Evolutionary conservation across 306 rosid species (phyloP), one percentile per base, ranked within the genome.

Genomic region (Leucaena leucocephala): DNA sequence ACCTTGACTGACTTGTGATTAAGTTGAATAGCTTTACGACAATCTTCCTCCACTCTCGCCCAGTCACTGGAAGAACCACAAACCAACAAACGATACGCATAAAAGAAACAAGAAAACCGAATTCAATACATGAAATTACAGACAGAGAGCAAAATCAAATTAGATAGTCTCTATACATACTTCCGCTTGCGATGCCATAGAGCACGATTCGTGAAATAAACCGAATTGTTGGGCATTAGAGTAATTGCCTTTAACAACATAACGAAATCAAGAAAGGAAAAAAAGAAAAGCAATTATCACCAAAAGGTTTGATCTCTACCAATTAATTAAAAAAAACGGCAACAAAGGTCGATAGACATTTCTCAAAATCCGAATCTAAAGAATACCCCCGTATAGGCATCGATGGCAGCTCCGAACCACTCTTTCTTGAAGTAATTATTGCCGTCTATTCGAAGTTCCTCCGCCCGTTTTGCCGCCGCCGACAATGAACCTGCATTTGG

Each of bases 121-220:
- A 9, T 45, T 54, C 21, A 72, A 42, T 27, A 40, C 58, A 19
- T 17, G 54, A 22, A 46, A 12, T 16, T 16, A 45, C 15, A 59
- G 6, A 40, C 17, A 62, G 45, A 63, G 11, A 75, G n/a, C n/a
- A 76, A 21, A 19, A 52, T 59, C 34, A 55, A 75, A 83, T 54
- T 14, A 74, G 70, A 58, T 48, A 2, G 15, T 46, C 52, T 61
- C 44, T 76, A 74, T 71, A 91, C 98, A 83, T 90, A 96, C 99
- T 88, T 88, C 83, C 96, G 90, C 84, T 88, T 93, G 78, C 45
- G 98, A 93, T 96, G 96, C 77, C 98, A 96, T 14, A 91, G 82
- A 80, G 98, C 99, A 58, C 99, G 98, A 88, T 93, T 96, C 46
- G 98, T 93, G 84, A 80, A 90, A 83, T 89, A 93, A 27, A 93